Evolutionary conservation across 768 basidiomycete species (phyloP), one percentile per base, ranked within the genome.

Genomic region (Leccinum aurantiacum): DNA sequence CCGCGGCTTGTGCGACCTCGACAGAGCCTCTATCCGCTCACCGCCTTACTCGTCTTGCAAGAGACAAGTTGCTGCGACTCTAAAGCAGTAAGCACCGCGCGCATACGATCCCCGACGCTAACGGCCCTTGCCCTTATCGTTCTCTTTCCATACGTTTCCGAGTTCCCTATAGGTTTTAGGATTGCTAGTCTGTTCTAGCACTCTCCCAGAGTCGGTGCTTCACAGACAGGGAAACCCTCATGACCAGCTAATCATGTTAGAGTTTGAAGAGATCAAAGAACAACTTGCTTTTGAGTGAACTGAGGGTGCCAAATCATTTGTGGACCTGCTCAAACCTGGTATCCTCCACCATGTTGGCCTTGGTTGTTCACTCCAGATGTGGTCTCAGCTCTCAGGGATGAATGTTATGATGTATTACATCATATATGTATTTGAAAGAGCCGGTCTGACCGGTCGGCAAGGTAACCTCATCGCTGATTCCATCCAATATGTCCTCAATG

Each of bases 341-440:
- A 84, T 89, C 62, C 76, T 87, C 54, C 84, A 89, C 56, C 87
- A 90, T 67, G 88, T 91, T 29, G 75, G 82, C 60, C 80, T 92
- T 25, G 91, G 89, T 38, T 79, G 80, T 60, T 79, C 79, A 17
- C 75, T 91, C 41, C 90, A 93, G 72, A 88, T 88, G 83, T 91
- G 89, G 90, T 85, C 84, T 61, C 90, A 91, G 67, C 76, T 90
- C 19, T 80, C 80, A 10, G 87, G 88, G 37, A 89, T 91, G 85
- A 90, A 91, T 69, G 83, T 90, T 66, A 91, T 91, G 89, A 89
- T 91, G 88, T 73, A 73, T 51, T 75, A 74, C 57, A 71, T 71
- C 50, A 77, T 88, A 63, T 89, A 89, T 61, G 90, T 91, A 50
- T 90, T 91, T 76, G 80, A 87, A 65, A 85, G 86, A 60, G 88